Conservation (phyloP, 805 yeast species). For the Myxozyma nipponensis region DNA sequence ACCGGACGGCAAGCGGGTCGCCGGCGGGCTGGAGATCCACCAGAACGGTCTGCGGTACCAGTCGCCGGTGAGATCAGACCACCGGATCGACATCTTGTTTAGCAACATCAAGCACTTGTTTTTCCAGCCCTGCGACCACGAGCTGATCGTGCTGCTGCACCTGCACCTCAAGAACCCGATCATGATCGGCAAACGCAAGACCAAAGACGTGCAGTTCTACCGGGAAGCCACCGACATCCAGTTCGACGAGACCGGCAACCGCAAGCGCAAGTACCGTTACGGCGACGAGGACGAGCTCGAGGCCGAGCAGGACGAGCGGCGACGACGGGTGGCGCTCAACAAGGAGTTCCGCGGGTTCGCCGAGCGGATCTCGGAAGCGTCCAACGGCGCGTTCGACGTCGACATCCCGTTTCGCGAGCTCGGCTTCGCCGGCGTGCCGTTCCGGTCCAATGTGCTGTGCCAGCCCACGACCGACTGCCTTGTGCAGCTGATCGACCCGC, state of each 20-base stretch:
- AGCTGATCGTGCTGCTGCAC: constrained; percentile 86
- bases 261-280: constrained; percentile 77
- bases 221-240: constrained; percentile 95
- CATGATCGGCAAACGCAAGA: constrained; percentile 92
- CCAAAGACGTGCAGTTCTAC: constrained; percentile 92
- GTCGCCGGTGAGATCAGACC: constrained; percentile 78
- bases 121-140: constrained; percentile 95
- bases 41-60: constrained; percentile 95
- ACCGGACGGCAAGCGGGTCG: constrained; percentile 93
- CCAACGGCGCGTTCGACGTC: constrained; percentile 76
- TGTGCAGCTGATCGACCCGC: constrained; percentile 90
- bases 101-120: constrained; percentile 88
- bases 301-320: constrained; percentile 97
- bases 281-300: constrained; percentile 98
- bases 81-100: constrained; percentile 80
- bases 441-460: constrained; percentile 86
- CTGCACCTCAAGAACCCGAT: constrained; percentile 89
- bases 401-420: constrained; percentile 94
- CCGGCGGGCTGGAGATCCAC: constrained; percentile 86
- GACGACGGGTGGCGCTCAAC: constrained; percentile 84
- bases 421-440: constrained; percentile 97
- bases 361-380: constrained; percentile 84
- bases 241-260: constrained; percentile 94
- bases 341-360: constrained; percentile 87
- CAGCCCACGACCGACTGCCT: constrained; percentile 97